Percentiles rank a stretch among this genome's conserved stretches.
Conservation (phyloP, 2,329 filamentous ascomycete genomes). For the Aspergillus sp. region DNA sequence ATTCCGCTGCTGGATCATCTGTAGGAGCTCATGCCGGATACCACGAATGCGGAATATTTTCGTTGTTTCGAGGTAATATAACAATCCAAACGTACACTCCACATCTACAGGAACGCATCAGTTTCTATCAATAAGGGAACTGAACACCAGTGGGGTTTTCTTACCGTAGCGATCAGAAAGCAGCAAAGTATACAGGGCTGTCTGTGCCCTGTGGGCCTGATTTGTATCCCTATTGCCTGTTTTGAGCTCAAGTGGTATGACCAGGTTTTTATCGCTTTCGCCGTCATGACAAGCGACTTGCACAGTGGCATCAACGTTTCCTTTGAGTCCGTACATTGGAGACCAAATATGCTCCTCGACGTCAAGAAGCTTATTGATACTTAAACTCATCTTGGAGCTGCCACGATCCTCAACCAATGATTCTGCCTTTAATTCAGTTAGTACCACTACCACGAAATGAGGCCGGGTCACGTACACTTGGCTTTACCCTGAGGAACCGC, state of each 20-base stretch:
- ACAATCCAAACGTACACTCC: slow-evolving; percentile 81
- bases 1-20: slow-evolving; percentile 97
- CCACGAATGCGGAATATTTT: slow-evolving; percentile 83
- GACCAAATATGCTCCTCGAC: slow-evolving; percentile 99
- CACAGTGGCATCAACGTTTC: slow-evolving; percentile 95
- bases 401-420: slow-evolving; percentile 79
- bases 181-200: slow-evolving; percentile 87
- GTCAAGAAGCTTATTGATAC: slow-evolving; percentile 89
- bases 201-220: slow-evolving; percentile 85
- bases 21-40: slow-evolving; percentile 81
- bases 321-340: slow-evolving; percentile 94
- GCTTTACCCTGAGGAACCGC: slow-evolving; percentile 72
- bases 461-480: slow-evolving; percentile 56
- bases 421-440: slow-evolving; percentile 51
- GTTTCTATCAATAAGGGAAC: not conserved
- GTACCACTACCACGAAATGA: not conserved
- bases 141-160: not conserved
- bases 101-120: slow-evolving; percentile 60
- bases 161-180: slow-evolving; percentile 84
- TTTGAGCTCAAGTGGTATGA: slow-evolving; percentile 93
- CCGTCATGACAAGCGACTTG: slow-evolving; percentile 79
- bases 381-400: slow-evolving; percentile 74
- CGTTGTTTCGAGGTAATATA: slow-evolving; percentile 94
- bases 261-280: slow-evolving; percentile 66
- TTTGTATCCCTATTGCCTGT: slow-evolving; percentile 81